Base-by-base conservation (phyloP, 2,329 filamentous ascomycete species). In the Paracamarosporium sp. region DNA sequence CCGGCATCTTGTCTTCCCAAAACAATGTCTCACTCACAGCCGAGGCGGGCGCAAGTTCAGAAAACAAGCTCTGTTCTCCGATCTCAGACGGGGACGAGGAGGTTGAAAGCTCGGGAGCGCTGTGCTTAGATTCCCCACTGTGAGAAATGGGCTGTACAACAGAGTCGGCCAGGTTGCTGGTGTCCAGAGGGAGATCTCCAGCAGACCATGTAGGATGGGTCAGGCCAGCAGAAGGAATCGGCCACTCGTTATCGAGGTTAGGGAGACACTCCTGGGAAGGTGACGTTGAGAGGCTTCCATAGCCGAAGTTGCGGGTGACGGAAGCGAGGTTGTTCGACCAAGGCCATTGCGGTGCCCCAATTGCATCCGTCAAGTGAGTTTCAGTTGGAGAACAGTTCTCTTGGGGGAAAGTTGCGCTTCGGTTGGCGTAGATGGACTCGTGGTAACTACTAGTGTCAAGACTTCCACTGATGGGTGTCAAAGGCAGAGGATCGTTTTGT, bases 41-140 rank as follows among this genome's bases (percentile, higher is more conserved):
- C 27, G 75, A 72, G 25, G 66, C 70, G 11, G 73, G 64, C 35
- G 63, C 75, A 57, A 76, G n/a, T 31, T 77, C 73, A 43, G 67
- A 68, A 35, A 76, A 73, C 12, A 70, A 59, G 11, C 63, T 60
- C 17, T 70, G 65, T 24, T 78, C 77, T 31, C 74, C 76, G 47
- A 75, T 68, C 47, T 79, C 76, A 13, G 77, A 78, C 35, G 78
- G 76, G 17, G 71, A 67, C n/a, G 76, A 78, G 20, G 77, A 78
- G 22, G 75, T 71, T 24, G 69, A 71, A n/a, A 79, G 71, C 27
- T 75, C 75, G 27, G 76, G 76, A 13, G 69, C 71, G 58, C 76
- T 78, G 43, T 74, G 71, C 48, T 73, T 76, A 0, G 76, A 78
- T 57, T 79, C 76, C 24, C 76, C 76, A 52, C 75, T 78, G 44